Base-by-base conservation (phyloP, 73 alveolate genomes). In the Paramecium bursaria region DNA sequence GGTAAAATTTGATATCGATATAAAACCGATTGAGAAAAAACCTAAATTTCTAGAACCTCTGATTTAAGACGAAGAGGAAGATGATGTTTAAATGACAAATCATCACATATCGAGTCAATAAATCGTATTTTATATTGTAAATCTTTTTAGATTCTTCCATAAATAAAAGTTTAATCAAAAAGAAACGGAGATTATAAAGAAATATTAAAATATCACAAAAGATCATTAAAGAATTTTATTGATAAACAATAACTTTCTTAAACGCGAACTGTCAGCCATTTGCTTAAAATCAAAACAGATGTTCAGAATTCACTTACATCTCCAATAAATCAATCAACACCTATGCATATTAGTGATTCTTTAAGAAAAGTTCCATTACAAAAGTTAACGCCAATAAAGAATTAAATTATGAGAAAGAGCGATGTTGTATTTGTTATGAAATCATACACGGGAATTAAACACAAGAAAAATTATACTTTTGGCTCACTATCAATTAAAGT, bases 401-500 rank as follows among this genome's bases (percentile, higher is more conserved):
- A 0, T 30, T 57, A 30, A 57, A 57, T 7, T 48, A 11, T 14
- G 25, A n/a, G n/a, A n/a, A n/a, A n/a, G n/a, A n/a, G n/a, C n/a
- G n/a, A n/a, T n/a, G n/a, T n/a, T n/a, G n/a, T n/a, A n/a, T n/a
- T n/a, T n/a, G n/a, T n/a, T n/a, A n/a, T n/a, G n/a, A n/a, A n/a
- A n/a, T n/a, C n/a, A n/a, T n/a, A n/a, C n/a, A n/a, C 15, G 14
- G 51, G 50, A 13, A 57, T 30, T 15, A 57, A 57, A 57, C 76
- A 57, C n/a, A 57, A 57, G 15, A 57, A 57, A 57, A 57, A 57
- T n/a, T 30, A 30, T 57, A 57, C 76, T 4, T 57, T 57, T 57
- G 76, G 76, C 17, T 57, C 27, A 57, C 33, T 57, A 50, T n/a
- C 33, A 50, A 57, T 57, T 26, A 57, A 57, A 57, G 49, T 57